A percentile compares a stretch with the other conserved stretches of the same genome.
phyloP scores from a whole-genome alignment of 352 stramenopile species.

The Globisporangium apiculatum region DNA sequence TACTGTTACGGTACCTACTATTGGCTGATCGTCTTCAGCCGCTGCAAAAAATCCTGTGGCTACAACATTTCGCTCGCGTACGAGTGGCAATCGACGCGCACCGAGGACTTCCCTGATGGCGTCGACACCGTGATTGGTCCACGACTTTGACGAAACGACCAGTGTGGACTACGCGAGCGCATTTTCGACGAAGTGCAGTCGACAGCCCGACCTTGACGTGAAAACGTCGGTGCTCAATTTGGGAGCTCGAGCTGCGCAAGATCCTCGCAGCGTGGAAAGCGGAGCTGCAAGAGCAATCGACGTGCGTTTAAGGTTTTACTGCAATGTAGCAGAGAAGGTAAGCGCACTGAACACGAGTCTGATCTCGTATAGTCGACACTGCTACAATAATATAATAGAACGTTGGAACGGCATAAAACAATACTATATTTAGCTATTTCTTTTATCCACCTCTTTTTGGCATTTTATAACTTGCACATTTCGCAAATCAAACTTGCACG shows the following conservation, averaged over 20 bases:
- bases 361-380: too few relatives aligned
- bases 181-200: slow-evolving; percentile 37
- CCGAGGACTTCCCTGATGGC: slow-evolving; percentile 29
- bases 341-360: too few relatives aligned
- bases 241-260: slow-evolving; percentile 56
- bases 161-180: slow-evolving; percentile 79
- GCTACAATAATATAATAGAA: too few relatives aligned
- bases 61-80: slow-evolving; percentile 84
- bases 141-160: slow-evolving; percentile 83
- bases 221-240: slow-evolving; percentile 50
- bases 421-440: too few relatives aligned
- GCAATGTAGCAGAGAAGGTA: too few relatives aligned
- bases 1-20: slow-evolving; percentile 2
- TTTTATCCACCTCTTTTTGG: too few relatives aligned
- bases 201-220: slow-evolving; percentile 39
- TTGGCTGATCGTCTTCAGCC: slow-evolving; percentile 54
- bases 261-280: slow-evolving; percentile 68
- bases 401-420: too few relatives aligned
- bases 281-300: too few relatives aligned
- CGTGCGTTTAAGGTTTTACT: too few relatives aligned
- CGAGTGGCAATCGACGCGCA: slow-evolving; percentile 41
- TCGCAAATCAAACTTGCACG: too few relatives aligned
- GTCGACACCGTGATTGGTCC: slow-evolving; percentile 47
- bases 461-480: too few relatives aligned
- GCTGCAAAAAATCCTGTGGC: slow-evolving; percentile 78